Evolutionary conservation across 2,329 filamentous ascomycete genomes (phyloP).

Genomic region (Penicillium sp.): DNA sequence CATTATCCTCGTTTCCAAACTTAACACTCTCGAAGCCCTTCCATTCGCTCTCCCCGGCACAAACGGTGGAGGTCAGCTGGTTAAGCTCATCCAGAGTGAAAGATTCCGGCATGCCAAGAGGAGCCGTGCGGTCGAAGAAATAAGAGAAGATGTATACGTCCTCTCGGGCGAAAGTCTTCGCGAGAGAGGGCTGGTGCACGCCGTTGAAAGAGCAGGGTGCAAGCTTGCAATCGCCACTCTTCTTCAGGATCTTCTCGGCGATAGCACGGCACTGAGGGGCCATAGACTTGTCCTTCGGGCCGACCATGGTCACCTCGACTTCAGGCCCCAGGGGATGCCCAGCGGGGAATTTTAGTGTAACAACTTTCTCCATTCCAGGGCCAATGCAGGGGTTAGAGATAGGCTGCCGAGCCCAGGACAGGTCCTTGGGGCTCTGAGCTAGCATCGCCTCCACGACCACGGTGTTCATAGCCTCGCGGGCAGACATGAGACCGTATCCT

Average conservation of each 20-base stretch:
- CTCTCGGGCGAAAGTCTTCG: constrained; percentile 86
- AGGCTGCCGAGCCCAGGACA: constrained; percentile 67
- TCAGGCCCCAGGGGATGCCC: constrained; percentile 63
- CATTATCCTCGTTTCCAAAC: constrained; percentile 73
- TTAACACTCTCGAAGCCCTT: constrained; percentile 69
- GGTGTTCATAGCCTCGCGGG: constrained; percentile 80
- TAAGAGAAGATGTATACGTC: constrained; percentile 97
- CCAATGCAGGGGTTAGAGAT: constrained; percentile 83
- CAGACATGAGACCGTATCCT: constrained; percentile 94
- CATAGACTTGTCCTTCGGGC: constrained; percentile 66
- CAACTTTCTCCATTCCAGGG: constrained; percentile 70
- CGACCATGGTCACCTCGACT: constrained; percentile 79
- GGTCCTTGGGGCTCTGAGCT: constrained; percentile 58
- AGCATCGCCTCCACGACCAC: constrained; percentile 70
- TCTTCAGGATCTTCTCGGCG: constrained; percentile 85
- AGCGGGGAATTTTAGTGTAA: constrained; percentile 69
- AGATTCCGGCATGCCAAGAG: constrained; percentile 95
- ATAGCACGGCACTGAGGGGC: constrained; percentile 86
- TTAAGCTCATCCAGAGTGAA: constrained; percentile 91
- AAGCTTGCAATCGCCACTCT: constrained; percentile 76
- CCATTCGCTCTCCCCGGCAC: constrained; percentile 74
- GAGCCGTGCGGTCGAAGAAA: constrained; percentile 93
- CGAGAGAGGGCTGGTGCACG: constrained; percentile 86
- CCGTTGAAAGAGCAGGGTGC: constrained; percentile 98
- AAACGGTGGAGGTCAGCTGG: constrained; percentile 80